Percentiles rank a stretch among this genome's conserved stretches.
Evolutionary conservation across 1,139 yeast genomes (phyloP).

Genomic region (Sugiyamaella sp.): DNA sequence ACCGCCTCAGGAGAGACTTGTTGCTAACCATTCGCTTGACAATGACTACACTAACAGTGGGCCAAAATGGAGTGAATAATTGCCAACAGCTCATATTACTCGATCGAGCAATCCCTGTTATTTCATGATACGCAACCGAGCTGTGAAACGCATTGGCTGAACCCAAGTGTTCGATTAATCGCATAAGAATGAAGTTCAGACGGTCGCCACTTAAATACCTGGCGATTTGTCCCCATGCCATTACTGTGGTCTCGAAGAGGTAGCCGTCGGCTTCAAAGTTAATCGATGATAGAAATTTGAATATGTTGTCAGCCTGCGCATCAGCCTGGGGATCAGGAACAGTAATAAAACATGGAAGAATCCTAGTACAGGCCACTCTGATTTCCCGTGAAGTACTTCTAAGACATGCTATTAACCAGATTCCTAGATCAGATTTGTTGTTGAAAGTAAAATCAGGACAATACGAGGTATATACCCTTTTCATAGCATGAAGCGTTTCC

Average conservation of each 20-base stretch:
- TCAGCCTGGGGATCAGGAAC: slow-evolving; percentile 19
- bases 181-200: slow-evolving; percentile 60
- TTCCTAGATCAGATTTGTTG: slow-evolving; percentile 29
- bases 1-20: slow-evolving; percentile 57
- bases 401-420: slow-evolving; percentile 38
- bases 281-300: slow-evolving; percentile 28
- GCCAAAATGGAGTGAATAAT: slow-evolving; percentile 75
- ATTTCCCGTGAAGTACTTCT: slow-evolving; percentile 35
- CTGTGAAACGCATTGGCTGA: slow-evolving; percentile 63
- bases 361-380: slow-evolving; percentile 33
- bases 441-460: slow-evolving; percentile 29
- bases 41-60: slow-evolving; percentile 68
- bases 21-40: slow-evolving; percentile 55
- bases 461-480: slow-evolving; percentile 27
- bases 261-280: slow-evolving; percentile 38
- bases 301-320: slow-evolving; percentile 24
- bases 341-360: slow-evolving; percentile 33
- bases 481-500: slow-evolving; percentile 28
- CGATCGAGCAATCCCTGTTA: slow-evolving; percentile 51
- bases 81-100: slow-evolving; percentile 51
- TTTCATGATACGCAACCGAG: slow-evolving; percentile 62
- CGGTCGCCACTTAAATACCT: slow-evolving; percentile 62
- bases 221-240: slow-evolving; percentile 64
- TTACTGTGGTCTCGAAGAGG: slow-evolving; percentile 64
- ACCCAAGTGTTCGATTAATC: slow-evolving; percentile 61